Conservation (phyloP, 345 rosid genomes). For the Aegle marmelos region DNA sequence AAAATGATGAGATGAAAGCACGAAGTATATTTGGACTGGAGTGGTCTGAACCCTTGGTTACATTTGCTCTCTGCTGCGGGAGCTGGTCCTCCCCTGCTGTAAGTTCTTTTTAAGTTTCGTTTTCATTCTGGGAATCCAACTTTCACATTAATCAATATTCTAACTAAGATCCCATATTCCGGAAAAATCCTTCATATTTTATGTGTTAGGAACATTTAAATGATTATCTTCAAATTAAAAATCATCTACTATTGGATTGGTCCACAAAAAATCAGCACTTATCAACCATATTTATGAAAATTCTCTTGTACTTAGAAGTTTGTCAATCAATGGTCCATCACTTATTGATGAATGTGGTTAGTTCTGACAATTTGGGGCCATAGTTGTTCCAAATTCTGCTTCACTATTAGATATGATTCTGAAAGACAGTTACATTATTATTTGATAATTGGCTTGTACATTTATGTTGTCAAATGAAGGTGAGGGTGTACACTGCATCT, state of each 20-base stretch:
- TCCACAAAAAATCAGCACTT: too few relatives aligned
- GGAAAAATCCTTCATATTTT: background rate
- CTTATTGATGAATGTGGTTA: background rate
- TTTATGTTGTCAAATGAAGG: conserved; percentile 36
- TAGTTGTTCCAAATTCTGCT: background rate
- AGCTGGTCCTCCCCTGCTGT: conserved; percentile 96
- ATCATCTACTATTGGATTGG: too few relatives aligned
- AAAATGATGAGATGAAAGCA: conserved; percentile 69
- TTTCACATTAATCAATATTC: background rate
- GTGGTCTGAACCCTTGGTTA: conserved; percentile 88
- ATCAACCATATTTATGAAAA: background rate
- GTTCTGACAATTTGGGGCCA: background rate
- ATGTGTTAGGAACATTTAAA: background rate
- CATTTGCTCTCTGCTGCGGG: conserved; percentile 87
- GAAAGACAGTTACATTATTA: background rate
- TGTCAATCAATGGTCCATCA: background rate
- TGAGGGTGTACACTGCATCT: conserved; percentile 74
- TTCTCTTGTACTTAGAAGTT: background rate
- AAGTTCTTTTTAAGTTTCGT: conserved; percentile 29
- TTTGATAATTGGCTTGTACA: background rate
- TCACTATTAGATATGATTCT: background rate
- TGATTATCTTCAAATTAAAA: background rate
- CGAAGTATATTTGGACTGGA: conserved; percentile 64
- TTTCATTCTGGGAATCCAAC: background rate
- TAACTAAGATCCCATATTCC: background rate